Evolutionary conservation across 306 rosid genomes (phyloP), one percentile per base, ranked within the genome.

Genomic region (Cyamopsis tetragonoloba): DNA sequence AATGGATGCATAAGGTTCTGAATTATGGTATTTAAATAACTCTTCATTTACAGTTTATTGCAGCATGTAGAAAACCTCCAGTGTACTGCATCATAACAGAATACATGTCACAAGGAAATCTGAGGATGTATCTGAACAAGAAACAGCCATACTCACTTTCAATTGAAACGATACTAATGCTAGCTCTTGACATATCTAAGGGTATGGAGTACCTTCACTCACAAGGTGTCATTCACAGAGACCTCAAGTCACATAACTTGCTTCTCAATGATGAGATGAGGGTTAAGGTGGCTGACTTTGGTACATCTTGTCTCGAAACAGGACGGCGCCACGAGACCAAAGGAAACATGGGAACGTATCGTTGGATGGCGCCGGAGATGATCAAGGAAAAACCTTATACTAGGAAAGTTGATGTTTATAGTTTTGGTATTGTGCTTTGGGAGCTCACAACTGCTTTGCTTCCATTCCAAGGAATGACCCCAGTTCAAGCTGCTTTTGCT

Each of bases 281-380:
- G 76, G 97, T 85, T 17, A 87, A 90, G 73, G 97, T 90, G 59
- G 97, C 92, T 1, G 97, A 90, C 79, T 90, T 90, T 32, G 97
- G 97, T 37, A 90, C 97, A n/a, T 87, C 97, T 3, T 90, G 97
- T 75, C 97, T 90, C 37, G 97, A 90, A 75, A 87, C 95, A n/a
- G n/a, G n/a, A 12, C 83, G 86, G 70, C 83, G 95, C 68, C 77
- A 5, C 15, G 91, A 87, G 72, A 77, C 87, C 26, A 90, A 90
- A 67, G 97, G 97, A 31, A 90, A 90, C 84, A 87, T 70, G 79
- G 97, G 97, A 43, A 90, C 97, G 22, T 90, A 90, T 72, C 92
- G 92, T 57, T 90, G 97, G 97, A 87, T 87, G 97, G 97, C 97
- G 19, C 97, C 95, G 1, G 97, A 90, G 80, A 90, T 90, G 97